phyloP scores from a whole-genome alignment of 352 stramenopile genomes.

The Globisporangium iwayamae region DNA sequence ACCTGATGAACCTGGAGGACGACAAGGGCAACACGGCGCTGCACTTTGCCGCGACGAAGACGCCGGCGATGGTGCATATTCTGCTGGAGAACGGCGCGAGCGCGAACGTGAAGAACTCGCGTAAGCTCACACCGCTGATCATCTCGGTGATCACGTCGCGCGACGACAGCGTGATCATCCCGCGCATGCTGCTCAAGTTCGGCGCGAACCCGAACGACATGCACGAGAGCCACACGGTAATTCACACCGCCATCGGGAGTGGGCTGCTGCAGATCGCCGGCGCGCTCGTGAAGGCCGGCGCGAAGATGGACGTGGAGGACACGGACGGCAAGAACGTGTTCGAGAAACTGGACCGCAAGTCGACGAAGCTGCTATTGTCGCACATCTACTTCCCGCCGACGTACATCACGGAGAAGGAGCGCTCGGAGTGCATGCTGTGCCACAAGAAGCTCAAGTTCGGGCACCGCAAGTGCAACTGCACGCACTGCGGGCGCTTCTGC shows the following conservation, averaged over 20 bases:
- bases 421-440: constrained; percentile 80
- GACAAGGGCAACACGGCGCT: constrained; percentile 87
- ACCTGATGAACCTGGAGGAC: constrained; percentile 82
- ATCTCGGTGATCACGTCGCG: constrained; percentile 87
- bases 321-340: constrained; percentile 82
- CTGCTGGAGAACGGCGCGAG: constrained; percentile 73
- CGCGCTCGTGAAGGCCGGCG: constrained; percentile 72
- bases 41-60: constrained; percentile 87
- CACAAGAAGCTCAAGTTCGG: constrained; percentile 86
- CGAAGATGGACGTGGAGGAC: constrained; percentile 87
- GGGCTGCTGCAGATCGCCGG: constrained; percentile 70
- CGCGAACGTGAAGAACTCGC: constrained; percentile 86
- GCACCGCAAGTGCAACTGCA: constrained; percentile 85
- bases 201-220: constrained; percentile 87
- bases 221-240: constrained; percentile 84
- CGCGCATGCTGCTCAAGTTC: constrained; percentile 86
- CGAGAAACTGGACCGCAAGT: constrained; percentile 76
- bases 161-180: constrained; percentile 79
- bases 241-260: constrained; percentile 76
- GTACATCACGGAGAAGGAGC: constrained; percentile 85
- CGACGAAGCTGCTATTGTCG: constrained; percentile 62
- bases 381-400: constrained; percentile 88
- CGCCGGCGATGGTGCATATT: constrained; percentile 74
- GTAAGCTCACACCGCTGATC: constrained; percentile 82
- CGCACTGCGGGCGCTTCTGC: constrained; percentile 75